Base-by-base conservation (phyloP, 306 rosid species). In the Castanea sativa region DNA sequence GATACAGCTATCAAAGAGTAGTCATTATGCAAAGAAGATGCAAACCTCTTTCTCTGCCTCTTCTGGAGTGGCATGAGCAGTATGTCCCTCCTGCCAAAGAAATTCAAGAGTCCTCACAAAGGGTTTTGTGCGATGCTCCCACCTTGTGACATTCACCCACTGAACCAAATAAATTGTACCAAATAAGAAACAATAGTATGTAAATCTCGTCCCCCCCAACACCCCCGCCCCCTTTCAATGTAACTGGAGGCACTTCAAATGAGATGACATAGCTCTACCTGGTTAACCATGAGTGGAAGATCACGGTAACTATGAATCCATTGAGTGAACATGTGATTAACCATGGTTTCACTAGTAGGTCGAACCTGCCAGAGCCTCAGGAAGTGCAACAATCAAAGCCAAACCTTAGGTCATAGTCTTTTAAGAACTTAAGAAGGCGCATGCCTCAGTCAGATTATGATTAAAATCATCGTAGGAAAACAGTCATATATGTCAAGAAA, bases 81-180 rank as follows among this genome's bases (percentile, higher is more conserved):
- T 95, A 83, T 95, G 99, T 15, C 99, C 99, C 86, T 95, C 98
- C 86, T 95, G 99, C 98, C 98, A 92, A 25, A 92, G 99, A 90
- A 94, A 94, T 60, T 94, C 99, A 77, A 94, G 97, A 60, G 97
- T 94, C 88, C 99, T 90, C 29, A 92, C 87, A 83, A 95, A 95
- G 55, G 99, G 99, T 78, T 95, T 95, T 2, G 98, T 95, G 78
- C 98, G 97, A 94, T 90, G 91, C 92, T 95, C 99, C 99, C 99
- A 95, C 84, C 99, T 95, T 18, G 98, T 95, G 76, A 95, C 99
- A 76, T 95, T 92, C 41, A 92, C 98, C 98, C 99, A 95, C 99
- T 95, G 82, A 76, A 57, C 59, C 73, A 80, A 76, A 84, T 78
- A 53, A 81, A 83, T 80, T 78, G 69, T 18, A 63, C 52, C 14